A percentile compares a stretch with the other conserved stretches of the same genome.
phyloP scores from a whole-genome alignment of 495 filamentous ascomycete species.

The Lineolata rhizophorae region DNA sequence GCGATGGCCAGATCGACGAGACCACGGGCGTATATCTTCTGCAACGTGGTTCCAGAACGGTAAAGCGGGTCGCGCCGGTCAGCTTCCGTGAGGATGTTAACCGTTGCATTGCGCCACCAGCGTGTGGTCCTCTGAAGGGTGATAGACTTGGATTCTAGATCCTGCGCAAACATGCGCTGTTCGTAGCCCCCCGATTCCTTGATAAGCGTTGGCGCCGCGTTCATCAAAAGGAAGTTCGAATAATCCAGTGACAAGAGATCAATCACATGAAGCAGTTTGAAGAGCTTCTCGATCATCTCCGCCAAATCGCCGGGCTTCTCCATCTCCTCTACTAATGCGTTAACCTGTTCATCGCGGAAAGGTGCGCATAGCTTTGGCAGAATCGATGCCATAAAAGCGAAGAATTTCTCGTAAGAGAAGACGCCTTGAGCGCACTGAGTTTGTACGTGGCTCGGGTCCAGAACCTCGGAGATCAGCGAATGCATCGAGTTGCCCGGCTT shows the following conservation, averaged over 20 bases:
- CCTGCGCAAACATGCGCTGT: constrained; percentile 47
- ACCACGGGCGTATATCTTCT: constrained; percentile 64
- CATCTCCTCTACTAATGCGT: constrained; percentile 45
- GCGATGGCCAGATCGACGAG: constrained; percentile 42
- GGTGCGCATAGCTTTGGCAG: constrained; percentile 91
- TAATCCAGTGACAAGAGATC: constrained; percentile 88
- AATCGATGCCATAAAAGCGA: constrained; percentile 67
- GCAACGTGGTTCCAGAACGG: constrained; percentile 23
- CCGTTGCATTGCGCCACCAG: constrained; percentile 51
- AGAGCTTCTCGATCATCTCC: constrained; percentile 65
- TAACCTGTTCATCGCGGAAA: constrained; percentile 66
- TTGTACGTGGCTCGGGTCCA: constrained; percentile 58
- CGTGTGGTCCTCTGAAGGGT: constrained; percentile 40
- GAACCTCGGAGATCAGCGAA: constrained; percentile 58
- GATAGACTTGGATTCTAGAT: constrained; percentile 33
- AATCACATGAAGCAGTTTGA: constrained; percentile 64
- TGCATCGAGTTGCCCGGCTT: constrained; percentile 62
- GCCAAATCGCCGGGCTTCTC: constrained; percentile 31
- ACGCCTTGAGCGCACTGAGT: constrained; percentile 56
- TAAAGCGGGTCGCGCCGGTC: constrained; percentile 46
- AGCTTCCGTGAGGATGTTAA: constrained; percentile 47
- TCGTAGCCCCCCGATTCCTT: constrained; percentile 68
- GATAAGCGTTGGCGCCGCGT: constrained; percentile 60
- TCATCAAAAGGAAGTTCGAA: constrained; percentile 75
- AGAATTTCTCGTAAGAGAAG: constrained; percentile 89